Evolutionary conservation across 2,329 filamentous ascomycete species (phyloP), one percentile per base, ranked within the genome.

Genomic region (Paraconiothyrium brasiliense): DNA sequence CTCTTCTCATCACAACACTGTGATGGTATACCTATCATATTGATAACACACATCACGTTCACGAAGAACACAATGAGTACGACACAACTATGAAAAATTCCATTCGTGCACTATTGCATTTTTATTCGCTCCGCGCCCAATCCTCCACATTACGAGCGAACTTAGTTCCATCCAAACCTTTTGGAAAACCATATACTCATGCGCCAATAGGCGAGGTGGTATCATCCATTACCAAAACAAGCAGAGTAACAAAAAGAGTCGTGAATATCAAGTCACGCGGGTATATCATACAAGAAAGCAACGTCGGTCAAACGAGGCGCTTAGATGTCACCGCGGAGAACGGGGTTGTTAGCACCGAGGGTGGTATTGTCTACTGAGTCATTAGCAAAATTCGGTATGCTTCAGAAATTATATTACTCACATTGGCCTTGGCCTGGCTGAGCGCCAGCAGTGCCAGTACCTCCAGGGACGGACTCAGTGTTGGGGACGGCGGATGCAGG

Each of bases 331-430:
- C 81, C 80, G 54, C 77, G 78, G 67, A 80, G 75, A 44, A 82
- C 81, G 4, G 80, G 80, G 77, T 82, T 82, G 65, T 78, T 67
- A 41, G 74, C 72, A 61, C 80, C 80, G 41, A 82, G 75, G 2
- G 75, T 73, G 55, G 81, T 83, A 73, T 79, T 72, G 64, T 30
- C 47, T 50, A 35, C 1, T 22, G 27, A 20, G 22, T 68, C 71
- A 43, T 66, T 47, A 39, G 54, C 58, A 44, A 64, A 22, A 54
- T 62, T 20, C 62, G 54, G 2, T 30, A 13, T 13, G 54, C 66
- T 27, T 63, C 54, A 41, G 35, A 20, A 44, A 46, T 68, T 65
- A 64, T 55, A 35, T 65, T 66, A 58, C 66, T 63, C 16, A 51
- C 34, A 55, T 20, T 55, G 50, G 14, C 50, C 32, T 24, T 27